These are phyloP conservation scores for Cucurbita maxima DNA, from an alignment of 306 rosid genomes.

Conservation along the genomic window DNA sequence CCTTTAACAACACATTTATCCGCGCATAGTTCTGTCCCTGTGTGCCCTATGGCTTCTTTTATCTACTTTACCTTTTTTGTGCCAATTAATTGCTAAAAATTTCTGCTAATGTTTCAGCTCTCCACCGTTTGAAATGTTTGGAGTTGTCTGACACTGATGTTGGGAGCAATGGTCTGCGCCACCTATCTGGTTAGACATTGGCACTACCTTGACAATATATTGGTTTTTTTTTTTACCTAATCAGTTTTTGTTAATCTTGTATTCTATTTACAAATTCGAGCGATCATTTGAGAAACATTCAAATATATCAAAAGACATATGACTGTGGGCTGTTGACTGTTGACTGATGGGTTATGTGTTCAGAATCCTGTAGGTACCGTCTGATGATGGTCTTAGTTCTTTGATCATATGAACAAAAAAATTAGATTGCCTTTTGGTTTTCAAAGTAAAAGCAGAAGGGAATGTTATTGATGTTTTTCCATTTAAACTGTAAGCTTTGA, in stretches of 20 bases:
- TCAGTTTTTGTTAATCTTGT: neutral
- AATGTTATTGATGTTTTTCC: neutral
- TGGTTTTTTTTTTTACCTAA: too few relatives aligned
- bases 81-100: slow-evolving; percentile 7
- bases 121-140: slow-evolving; percentile 55
- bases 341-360: neutral
- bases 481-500: neutral
- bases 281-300: neutral
- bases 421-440: neutral
- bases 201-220: neutral
- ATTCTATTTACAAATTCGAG: neutral
- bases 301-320: neutral
- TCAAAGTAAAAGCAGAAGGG: neutral
- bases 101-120: slow-evolving; percentile 36
- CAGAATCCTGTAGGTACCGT: neutral
- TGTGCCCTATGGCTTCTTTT: neutral
- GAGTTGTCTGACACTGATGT: slow-evolving; percentile 86
- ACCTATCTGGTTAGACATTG: slow-evolving; percentile 60
- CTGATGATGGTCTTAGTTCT: neutral
- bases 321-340: neutral
- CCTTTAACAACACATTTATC: neutral
- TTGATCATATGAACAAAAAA: neutral
- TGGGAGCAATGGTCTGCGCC: slow-evolving; percentile 66
- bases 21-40: neutral
- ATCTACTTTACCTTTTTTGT: neutral